Evolutionary conservation across 2,329 filamentous ascomycete genomes (phyloP), one percentile per base, ranked within the genome.

Genomic region (Stemphylium beticola): DNA sequence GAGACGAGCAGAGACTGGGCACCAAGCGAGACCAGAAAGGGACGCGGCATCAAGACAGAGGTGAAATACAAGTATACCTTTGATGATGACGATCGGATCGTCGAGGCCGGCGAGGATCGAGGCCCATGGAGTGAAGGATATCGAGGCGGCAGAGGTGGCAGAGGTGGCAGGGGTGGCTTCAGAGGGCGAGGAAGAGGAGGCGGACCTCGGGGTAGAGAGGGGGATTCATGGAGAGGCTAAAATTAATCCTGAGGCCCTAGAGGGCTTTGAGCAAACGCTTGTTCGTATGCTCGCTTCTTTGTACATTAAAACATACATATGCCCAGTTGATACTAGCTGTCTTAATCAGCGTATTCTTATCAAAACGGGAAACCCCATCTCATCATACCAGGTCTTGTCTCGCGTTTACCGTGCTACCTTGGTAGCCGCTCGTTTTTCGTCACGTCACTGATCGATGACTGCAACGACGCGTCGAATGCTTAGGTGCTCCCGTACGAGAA

Each of bases 1-100:
- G 72, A 73, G 46, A 81, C 78, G 11, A 75, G 72, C 49, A 64
- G 74, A 14, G 74, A 78, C 40, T 81, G 78, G 79, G 47, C 64
- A 24, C 67, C 71, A 1, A 70, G 67, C 11, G 68, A 71, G 48
- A 57, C 49, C 17, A 59, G 71, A 12, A 66, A 63, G 55, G 73
- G 67, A 47, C 64, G 65, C 39, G 74, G 62, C n/a, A 65, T 71
- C 14, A 61, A 66, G 57, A 36, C 58, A 18, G 52, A 69, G 42
- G 49, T 68, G 31, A 76, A 76, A 53, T 71, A 77, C 57, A 71
- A 78, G 61, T 66, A 74, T 20, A 65, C 76, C 37, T 81, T 81
- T 53, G 78, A 81, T 51, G 77, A 76, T 11, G 75, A 74, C 1
- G 74, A 77, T 46, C 66, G 73, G 34, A 54, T 81, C 14, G 76